Evolutionary conservation across 2,329 filamentous ascomycete species (phyloP).

Genomic region (Diaporthe caulivora): DNA sequence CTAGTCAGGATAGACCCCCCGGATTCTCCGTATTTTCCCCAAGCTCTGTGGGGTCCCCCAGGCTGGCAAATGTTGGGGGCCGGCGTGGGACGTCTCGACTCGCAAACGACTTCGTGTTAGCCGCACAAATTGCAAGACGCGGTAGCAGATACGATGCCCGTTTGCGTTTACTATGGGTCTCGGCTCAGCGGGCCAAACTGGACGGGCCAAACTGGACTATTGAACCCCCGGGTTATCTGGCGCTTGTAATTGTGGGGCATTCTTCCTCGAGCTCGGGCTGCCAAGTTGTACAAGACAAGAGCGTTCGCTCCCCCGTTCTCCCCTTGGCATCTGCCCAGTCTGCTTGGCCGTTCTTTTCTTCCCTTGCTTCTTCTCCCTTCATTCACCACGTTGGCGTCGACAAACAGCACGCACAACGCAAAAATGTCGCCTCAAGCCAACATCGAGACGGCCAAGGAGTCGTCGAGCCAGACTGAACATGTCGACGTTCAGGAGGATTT

Average conservation of each 20-base stretch:
- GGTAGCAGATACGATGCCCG: not conserved
- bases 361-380: not conserved
- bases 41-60: conserved; percentile 4
- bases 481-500: not conserved
- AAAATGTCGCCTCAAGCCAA: conserved; percentile 1
- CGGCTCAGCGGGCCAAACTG: not conserved
- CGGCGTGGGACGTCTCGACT: not conserved
- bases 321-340: not conserved
- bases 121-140: conserved; percentile 18
- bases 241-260: not conserved
- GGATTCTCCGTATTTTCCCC: conserved; percentile 29
- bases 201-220: not conserved
- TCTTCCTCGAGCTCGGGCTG: not conserved
- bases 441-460: conserved; percentile 16
- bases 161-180: not conserved
- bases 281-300: not conserved
- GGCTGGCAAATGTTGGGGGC: conserved; percentile 2
- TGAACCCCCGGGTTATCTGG: not conserved
- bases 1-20: not conserved
- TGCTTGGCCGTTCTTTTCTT: not conserved
- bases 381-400: not conserved
- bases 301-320: not conserved
- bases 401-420: not conserved
- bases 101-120: not conserved
- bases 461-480: not conserved